Base-by-base conservation (phyloP, 2,329 filamentous ascomycete species). In the Leptographium lundbergii region DNA sequence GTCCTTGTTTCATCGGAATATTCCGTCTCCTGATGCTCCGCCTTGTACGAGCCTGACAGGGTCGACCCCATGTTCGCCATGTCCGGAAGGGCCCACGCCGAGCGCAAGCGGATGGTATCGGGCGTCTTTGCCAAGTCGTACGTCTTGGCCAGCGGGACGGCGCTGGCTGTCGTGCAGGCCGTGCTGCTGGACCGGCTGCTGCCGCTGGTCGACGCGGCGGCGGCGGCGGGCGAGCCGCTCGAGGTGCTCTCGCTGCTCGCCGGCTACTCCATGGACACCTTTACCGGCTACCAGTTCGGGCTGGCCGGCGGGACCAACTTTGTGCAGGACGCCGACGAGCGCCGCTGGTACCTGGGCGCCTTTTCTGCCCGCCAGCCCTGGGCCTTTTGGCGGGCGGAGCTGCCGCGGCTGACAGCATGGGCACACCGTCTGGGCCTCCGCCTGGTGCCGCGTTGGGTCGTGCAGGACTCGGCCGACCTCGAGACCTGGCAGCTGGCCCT, bases 61-160 rank as follows among this genome's bases (percentile, higher is more conserved):
- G 55, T 57, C 45, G 55, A 57, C 34, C 55, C 55, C 29, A 57
- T 57, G 55, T 57, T 57, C 17, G 55, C 55, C 27, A 50, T 57
- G 55, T 57, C 55, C 6, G 55, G 55, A 1, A 57, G 51, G 45
- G 10, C 42, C 10, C 55, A 57, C 55, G 42, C 55, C 3, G 55
- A 57, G 7, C 55, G 55, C 42, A 57, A 57, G 55, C 55, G 55
- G 27, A 57, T 57, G 55, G 17, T 57, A 25, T 57, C 55, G 19
- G 14, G 24, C 22, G 45, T 57, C 14, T 50, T 34, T 45, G 10
- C 55, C 25, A 57, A 57, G 27, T 57, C 55, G 42, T 57, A 14
- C 19, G 51, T 57, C 24, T 6, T 57, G 55, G 42, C 42, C 25
- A 57, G 36, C 55, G 22, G 25, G 4, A 57, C 55, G 17, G 55